Base-by-base conservation (phyloP, 2,329 filamentous ascomycete species). In the Cadophora gregata region DNA sequence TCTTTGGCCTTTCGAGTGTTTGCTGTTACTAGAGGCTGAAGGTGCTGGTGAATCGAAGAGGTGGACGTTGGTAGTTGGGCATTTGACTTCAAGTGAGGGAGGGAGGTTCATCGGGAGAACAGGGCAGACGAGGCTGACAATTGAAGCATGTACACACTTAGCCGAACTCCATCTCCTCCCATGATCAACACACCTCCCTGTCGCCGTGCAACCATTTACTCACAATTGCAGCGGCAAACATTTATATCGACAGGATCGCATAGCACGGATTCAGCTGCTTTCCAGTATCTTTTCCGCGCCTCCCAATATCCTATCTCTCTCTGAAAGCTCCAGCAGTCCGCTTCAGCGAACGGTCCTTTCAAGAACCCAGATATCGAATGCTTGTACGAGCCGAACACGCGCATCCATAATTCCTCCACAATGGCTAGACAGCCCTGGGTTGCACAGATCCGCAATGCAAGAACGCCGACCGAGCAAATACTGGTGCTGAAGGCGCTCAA, bases 401-500 rank as follows among this genome's bases (percentile, higher is more conserved):
- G 10, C 45, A 55, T 59, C 64, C 31, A 64, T 36, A 48, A 36
- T 24, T 36, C 56, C 27, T 55, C 25, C 59, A 29, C 14, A 45
- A 75, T 73, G 73, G 70, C 73, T 14, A 66, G 66, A 69, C 82
- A 84, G 60, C 81, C 85, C 62, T 83, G 88, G 71, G 80, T 89
- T 60, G 79, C 83, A 64, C 84, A 88, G 76, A 81, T 91, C 64
- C 83, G 83, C 70, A 84, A 81, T 73, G 84, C 88, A 10, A 82
- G 80, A 69, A 82, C 80, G 42, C 77, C 80, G 56, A 71, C 79
- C 25, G 85, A 89, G 69, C 85, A 86, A 73, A 81, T 86, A 48
- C 81, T 83, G 29, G 86, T 89, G 59, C 83, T 97, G 53, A 88
- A 89, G 71, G 83, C 84, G 50, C 81, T 99, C 33, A 98, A 97